phyloP scores from a whole-genome alignment of 495 filamentous ascomycete species.

The Aspergillus nanangensis region DNA sequence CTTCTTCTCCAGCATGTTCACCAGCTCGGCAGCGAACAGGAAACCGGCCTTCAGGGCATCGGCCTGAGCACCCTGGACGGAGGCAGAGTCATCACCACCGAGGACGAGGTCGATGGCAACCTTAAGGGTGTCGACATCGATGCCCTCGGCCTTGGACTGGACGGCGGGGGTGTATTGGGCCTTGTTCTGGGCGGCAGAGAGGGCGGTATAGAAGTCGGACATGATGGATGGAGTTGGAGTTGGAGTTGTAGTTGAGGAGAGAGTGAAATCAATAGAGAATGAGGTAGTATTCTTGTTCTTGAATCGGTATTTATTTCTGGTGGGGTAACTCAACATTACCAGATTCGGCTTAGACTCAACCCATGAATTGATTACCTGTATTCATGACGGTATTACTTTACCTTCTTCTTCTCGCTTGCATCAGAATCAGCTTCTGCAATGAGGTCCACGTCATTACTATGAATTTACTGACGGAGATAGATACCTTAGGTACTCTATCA shows the following conservation, averaged over 20 bases:
- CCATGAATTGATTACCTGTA: no score
- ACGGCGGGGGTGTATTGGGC: constrained; percentile 29
- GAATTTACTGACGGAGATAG: no score
- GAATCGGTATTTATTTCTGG: no score
- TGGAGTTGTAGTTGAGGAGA: neutral
- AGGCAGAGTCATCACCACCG: constrained; percentile 11
- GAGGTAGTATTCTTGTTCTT: no score
- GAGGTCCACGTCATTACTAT: no score
- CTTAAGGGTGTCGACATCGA: constrained; percentile 27
- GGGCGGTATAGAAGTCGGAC: constrained; percentile 29
- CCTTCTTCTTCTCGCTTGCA: no score
- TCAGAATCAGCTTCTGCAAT: no score
- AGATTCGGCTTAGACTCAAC: no score
- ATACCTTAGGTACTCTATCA: no score
- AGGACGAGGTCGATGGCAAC: constrained; percentile 27
- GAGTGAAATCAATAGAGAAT: neutral
- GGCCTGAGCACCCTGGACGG: constrained; percentile 17
- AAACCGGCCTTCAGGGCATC: constrained; percentile 31
- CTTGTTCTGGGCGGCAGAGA: constrained; percentile 27
- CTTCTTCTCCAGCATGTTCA: constrained; percentile 52
- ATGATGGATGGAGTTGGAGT: constrained; percentile 16
- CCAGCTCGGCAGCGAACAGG: constrained; percentile 46
- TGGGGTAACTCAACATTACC: no score
- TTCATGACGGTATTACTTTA: no score
- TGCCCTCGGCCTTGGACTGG: constrained; percentile 21